Evolutionary conservation across 176 grass and related monocot genomes (phyloP).

Genomic region (Hordeum vulgare): MorexV3_pseudomolecules_assembly NC_058524.1:580552012-580552511

Average conservation of each 20-base stretch:
- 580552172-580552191: neutral
- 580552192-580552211: neutral
- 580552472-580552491: constrained; percentile 25
- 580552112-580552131: neutral
- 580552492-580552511: neutral
- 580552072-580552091: constrained; percentile 93
- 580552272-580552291: neutral
- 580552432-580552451: constrained; percentile 95
- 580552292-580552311: constrained; percentile 1
- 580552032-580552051: constrained; percentile 97
- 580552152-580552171: neutral
- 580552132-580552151: neutral
- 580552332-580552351: constrained; percentile 26
- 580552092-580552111: constrained; percentile 97
- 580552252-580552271: neutral
- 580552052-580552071: constrained; percentile 96
- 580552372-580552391: constrained; percentile 99
- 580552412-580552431: constrained; percentile 97
- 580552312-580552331: neutral
- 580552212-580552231: neutral
- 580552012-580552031: constrained; percentile 97
- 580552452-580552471: constrained; percentile 92
- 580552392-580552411: constrained; percentile 98
- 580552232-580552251: neutral
- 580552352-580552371: constrained; percentile 96